A percentile compares a stretch with the other conserved stretches of the same genome.
phyloP scores from a whole-genome alignment of 1,284 basidiomycete genomes.

The Malassezia arunalokei region DNA sequence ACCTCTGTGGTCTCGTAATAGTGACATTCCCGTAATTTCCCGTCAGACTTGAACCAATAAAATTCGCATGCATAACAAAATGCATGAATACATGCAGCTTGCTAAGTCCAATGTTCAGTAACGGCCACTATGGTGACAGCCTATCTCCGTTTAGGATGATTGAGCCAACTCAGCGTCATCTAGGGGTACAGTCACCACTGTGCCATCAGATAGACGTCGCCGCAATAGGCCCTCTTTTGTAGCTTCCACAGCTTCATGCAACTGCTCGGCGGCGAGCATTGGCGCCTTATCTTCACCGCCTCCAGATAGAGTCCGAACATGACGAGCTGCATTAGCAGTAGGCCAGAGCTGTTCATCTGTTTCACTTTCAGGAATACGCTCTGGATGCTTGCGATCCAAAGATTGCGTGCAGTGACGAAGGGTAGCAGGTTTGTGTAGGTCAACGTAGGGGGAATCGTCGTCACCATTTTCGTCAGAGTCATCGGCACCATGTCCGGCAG shows the following conservation, averaged over 20 bases:
- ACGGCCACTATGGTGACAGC: too few species aligned
- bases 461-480: slow-evolving; percentile 16
- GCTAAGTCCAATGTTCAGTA: background rate
- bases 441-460: slow-evolving; percentile 16
- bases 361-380: background rate
- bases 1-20: too few species aligned
- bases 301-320: background rate
- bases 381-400: slow-evolving; percentile 19
- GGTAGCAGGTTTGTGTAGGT: slow-evolving; percentile 17
- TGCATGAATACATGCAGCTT: background rate
- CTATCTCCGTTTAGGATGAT: background rate
- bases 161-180: slow-evolving; percentile 26
- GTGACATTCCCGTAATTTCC: too few species aligned
- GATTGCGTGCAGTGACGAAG: slow-evolving; percentile 6
- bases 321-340: slow-evolving; percentile 1
- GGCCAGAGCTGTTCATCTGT: slow-evolving; percentile 16
- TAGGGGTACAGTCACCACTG: slow-evolving; percentile 33
- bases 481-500: slow-evolving; percentile 1
- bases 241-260: slow-evolving; percentile 10
- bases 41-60: too few species aligned
- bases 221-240: slow-evolving; percentile 29
- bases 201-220: slow-evolving; percentile 33
- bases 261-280: slow-evolving; percentile 2
- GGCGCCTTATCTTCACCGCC: slow-evolving; percentile 6
- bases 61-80: background rate